Evolutionary conservation across 2,329 filamentous ascomycete species (phyloP), one percentile per base, ranked within the genome.

Genomic region (Arthrobotrys entomopaga): DNA sequence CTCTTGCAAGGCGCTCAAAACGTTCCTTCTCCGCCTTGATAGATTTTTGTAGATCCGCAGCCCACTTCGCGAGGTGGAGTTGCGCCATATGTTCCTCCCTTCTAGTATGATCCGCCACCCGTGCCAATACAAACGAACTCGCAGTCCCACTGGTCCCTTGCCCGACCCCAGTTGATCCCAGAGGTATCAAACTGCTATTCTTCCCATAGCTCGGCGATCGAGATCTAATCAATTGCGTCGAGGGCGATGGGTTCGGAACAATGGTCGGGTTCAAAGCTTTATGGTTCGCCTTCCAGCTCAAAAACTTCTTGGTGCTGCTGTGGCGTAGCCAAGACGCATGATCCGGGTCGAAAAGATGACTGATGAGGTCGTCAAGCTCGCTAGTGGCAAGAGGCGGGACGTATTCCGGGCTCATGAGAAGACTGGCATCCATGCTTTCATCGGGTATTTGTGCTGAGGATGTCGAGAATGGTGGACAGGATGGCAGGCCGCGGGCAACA

Each of bases 331-430:
- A 93, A 2, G 91, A 86, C 42, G 93, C 87, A 40, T 91, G 93
- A 52, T 94, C 89, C 2, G 86, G 85, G 52, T 92, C 89, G 78
- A 98, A 93, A 0, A 97, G 83, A 16, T 87, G 87, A 7, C 88
- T 84, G n/a, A 96, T 86, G 0, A 98, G 84, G 7, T 83, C 81
- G 3, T 81, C 79, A 1, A 98, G 86, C 67, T 98, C 93, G 7
- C 92, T 95, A 0, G 87, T 82, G 2, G 91, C 82, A 3, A 97
- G 84, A 0, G 94, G 94, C 75, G 92, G 90, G 13, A 95, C 84
- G 80, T 97, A 98, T 78, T 95, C 91, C 0, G 93, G 90, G 65
- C 89, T 93, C 94, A 98, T 98, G 16, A 98, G 85, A 0, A 96
- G 84, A 79, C 92, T 97, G 16, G 93, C 94, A 80, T 98, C 94